These are phyloP conservation scores for Farysia itapuensis DNA, from an alignment of 1,284 basidiomycete genomes.

Conservation along the genomic window DNA sequence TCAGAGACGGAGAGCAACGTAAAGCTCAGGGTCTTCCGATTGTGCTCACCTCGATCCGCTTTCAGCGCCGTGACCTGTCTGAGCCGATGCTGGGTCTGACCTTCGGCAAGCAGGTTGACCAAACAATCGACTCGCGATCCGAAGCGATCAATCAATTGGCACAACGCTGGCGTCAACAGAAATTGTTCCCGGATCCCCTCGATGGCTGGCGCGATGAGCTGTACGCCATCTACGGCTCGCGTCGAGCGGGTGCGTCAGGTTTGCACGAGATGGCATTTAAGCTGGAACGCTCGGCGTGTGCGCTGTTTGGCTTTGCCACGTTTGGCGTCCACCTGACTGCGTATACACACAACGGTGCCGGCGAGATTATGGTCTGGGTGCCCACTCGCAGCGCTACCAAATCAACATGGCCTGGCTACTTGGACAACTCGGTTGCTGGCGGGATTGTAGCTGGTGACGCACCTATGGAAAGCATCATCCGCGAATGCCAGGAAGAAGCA, in stretches of 20 bases:
- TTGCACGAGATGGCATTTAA: conserved; percentile 75
- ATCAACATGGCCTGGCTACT: conserved; percentile 68
- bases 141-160: conserved; percentile 27
- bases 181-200: conserved; percentile 45
- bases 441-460: conserved; percentile 71
- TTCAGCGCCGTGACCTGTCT: too few relatives aligned
- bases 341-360: conserved; percentile 39
- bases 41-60: conserved; percentile 14
- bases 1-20: conserved; percentile 16
- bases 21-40: conserved; percentile 1
- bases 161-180: conserved; percentile 30
- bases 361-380: conserved; percentile 71
- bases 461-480: conserved; percentile 76
- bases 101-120: too few relatives aligned
- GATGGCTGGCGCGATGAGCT: conserved; percentile 59
- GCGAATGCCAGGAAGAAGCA: conserved; percentile 92
- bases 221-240: conserved; percentile 46
- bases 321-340: conserved; percentile 80
- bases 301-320: conserved; percentile 84
- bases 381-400: conserved; percentile 83
- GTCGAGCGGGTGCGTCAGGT: conserved; percentile 8
- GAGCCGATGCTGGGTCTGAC: too few relatives aligned
- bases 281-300: conserved; percentile 84
- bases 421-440: conserved; percentile 62
- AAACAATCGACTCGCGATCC: conserved; percentile 19